phyloP scores from a whole-genome alignment of 306 rosid species.

The Cucumis sativus region Cucumber_9930_V3 NC_026660.2:28455501-28456000 shows the following conservation, averaged over 20 bases:
- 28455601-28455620: neutral
- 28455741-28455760: neutral
- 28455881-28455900: constrained; percentile 46
- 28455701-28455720: neutral
- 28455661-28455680: neutral
- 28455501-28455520: neutral
- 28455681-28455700: neutral
- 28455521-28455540: neutral
- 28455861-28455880: constrained; percentile 63
- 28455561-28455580: neutral
- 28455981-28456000: constrained; percentile 65
- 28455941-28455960: neutral
- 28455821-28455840: constrained; percentile 90
- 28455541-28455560: neutral
- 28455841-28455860: constrained; percentile 67
- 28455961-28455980: constrained; percentile 28
- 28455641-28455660: neutral
- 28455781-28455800: constrained; percentile 13
- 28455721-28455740: neutral
- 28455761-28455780: neutral
- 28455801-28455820: constrained; percentile 99
- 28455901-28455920: too few relatives aligned
- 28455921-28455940: too few relatives aligned
- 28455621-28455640: too few relatives aligned
- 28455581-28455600: neutral